A percentile compares a stretch with the other conserved stretches of the same genome.
phyloP scores from a whole-genome alignment of 1,139 yeast genomes.

The Saccharomyces hybrid region DNA sequence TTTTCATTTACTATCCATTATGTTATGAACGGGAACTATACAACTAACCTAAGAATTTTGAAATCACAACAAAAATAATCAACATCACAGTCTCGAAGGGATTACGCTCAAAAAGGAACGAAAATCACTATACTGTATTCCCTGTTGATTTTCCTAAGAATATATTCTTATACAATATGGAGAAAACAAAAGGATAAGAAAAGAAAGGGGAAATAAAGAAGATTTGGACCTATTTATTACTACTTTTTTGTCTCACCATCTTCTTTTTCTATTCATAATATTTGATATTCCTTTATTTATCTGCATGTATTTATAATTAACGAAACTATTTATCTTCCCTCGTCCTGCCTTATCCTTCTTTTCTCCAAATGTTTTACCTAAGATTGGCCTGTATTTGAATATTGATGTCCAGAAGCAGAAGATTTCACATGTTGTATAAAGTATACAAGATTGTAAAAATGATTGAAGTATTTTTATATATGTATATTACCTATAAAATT shows the following conservation, averaged over 20 bases:
- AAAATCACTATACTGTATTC: neutral
- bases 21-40: neutral
- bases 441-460: neutral
- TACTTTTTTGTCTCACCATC: neutral
- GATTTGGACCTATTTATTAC: neutral
- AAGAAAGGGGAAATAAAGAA: neutral
- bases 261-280: neutral
- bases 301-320: neutral
- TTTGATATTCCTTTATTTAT: constrained; percentile 1
- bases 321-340: neutral
- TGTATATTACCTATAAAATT: neutral
- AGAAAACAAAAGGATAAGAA: neutral
- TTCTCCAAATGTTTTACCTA: neutral
- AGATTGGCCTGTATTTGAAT: neutral
- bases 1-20: neutral
- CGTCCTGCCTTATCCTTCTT: neutral
- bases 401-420: neutral
- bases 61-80: neutral
- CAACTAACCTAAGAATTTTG: neutral
- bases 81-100: neutral
- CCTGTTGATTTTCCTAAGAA: neutral
- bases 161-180: neutral
- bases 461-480: neutral
- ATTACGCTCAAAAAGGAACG: neutral
- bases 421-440: neutral